phyloP scores from a whole-genome alignment of 1,284 basidiomycete genomes.

The Omphalotus olearius region DNA sequence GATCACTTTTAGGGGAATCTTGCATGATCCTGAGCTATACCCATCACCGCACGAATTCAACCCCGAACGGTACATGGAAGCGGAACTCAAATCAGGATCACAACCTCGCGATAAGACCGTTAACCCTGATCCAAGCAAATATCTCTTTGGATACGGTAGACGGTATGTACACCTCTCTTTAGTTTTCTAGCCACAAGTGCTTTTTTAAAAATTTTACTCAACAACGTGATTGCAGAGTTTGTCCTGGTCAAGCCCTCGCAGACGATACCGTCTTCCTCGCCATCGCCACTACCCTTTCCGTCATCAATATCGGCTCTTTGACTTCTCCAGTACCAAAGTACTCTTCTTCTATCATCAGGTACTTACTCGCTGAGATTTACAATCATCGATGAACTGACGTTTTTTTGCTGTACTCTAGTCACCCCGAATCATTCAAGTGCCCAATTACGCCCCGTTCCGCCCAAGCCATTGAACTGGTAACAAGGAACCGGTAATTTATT shows the following conservation, averaged over 20 bases:
- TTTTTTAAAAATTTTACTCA: background rate
- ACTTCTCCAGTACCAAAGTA: background rate
- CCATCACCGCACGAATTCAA: slow-evolving; percentile 2
- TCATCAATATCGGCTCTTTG: slow-evolving; percentile 1
- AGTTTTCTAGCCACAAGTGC: too few species aligned
- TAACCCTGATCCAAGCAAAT: slow-evolving; percentile 7
- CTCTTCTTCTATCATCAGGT: slow-evolving; percentile 1
- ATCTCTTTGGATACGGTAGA: slow-evolving; percentile 6
- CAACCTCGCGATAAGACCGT: background rate
- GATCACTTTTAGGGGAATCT: background rate
- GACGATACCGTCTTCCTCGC: slow-evolving; percentile 2
- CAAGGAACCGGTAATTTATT: too few species aligned
- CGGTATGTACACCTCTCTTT: background rate
- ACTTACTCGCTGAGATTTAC: background rate
- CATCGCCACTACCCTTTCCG: slow-evolving; percentile 1
- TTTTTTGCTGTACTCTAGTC: background rate
- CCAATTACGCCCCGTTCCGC: slow-evolving; percentile 2
- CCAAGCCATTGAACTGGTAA: too few species aligned
- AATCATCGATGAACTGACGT: too few species aligned
- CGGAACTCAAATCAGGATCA: background rate
- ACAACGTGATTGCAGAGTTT: background rate
- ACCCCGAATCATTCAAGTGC: slow-evolving; percentile 4
- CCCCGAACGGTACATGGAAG: slow-evolving; percentile 7
- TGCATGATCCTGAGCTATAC: slow-evolving; percentile 4
- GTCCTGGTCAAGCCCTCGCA: slow-evolving; percentile 5